Evolutionary conservation across 2,329 filamentous ascomycete species (phyloP), one percentile per base, ranked within the genome.

Genomic region (Calonectria hongkongensis): DNA sequence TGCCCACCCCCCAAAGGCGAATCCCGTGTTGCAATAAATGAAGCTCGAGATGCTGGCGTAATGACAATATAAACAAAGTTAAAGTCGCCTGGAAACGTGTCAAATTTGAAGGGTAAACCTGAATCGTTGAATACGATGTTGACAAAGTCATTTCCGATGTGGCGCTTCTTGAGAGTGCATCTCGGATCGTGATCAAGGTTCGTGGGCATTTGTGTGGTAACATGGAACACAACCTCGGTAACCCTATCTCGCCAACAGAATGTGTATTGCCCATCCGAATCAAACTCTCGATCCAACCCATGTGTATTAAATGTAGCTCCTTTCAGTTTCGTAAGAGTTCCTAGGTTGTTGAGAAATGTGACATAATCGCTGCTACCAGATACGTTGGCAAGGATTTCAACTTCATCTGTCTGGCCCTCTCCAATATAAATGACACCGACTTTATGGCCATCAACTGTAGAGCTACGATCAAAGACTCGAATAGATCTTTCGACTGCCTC

Each of bases 71-170:
- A 95, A 81, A 99, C 95, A 81, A 94, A 98, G 82, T 98, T 98
- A 88, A 99, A 98, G 70, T 96, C 94, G 0, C 95, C 97, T 0
- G 95, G 95, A 79, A 99, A 98, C 0, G 95, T 98, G 82, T 98
- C 92, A 82, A 98, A 98, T 67, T 91, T 90, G 86, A 98, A 98
- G 0, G 94, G 93, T 60, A 93, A 84, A n/a, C 97, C 96, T 2
- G 96, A 98, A 80, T 98, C 95, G 83, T 99, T 99, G 89, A 97
- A 99, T 71, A 99, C 93, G 78, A 99, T 98, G 82, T 98, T 98
- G 81, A 99, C 97, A 83, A 95, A 98, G 83, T 98, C 97, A 81
- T 99, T 99, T 71, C 97, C 97, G 73, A 98, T 97, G 81, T 98
- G 97, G 3, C 92, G 90, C 85, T 99, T 99, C 87, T 99, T 99